These are phyloP conservation scores for Meyerozyma carpophila DNA, from an alignment of 1,139 yeast genomes.

Conservation along the genomic window DNA sequence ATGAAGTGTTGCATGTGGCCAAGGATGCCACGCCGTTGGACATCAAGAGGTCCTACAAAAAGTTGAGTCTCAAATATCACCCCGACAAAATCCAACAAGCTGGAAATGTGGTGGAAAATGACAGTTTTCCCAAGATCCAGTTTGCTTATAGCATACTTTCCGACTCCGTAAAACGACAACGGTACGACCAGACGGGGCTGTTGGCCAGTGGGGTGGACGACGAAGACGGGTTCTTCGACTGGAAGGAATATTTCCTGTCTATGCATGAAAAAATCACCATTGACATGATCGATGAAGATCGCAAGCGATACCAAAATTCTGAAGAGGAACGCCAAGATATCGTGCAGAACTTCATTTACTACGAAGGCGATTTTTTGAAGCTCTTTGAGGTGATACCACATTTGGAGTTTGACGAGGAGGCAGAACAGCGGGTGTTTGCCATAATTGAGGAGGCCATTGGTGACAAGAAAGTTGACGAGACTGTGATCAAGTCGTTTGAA, in stretches of 20 bases:
- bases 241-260: constrained; percentile 62
- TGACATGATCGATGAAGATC: constrained; percentile 73
- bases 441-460: constrained; percentile 43
- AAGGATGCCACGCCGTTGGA: constrained; percentile 42
- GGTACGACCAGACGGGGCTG: constrained; percentile 67
- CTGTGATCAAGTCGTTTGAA: constrained; percentile 41
- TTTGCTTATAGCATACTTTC: constrained; percentile 69
- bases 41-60: constrained; percentile 69
- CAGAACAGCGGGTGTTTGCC: constrained; percentile 54
- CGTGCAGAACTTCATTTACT: constrained; percentile 48
- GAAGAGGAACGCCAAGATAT: constrained; percentile 67
- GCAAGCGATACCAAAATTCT: constrained; percentile 55
- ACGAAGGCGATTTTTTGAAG: constrained; percentile 64
- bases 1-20: constrained; percentile 48
- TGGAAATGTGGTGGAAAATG: constrained; percentile 25
- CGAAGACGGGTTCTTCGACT: constrained; percentile 42
- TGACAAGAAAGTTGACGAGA: constrained; percentile 19
- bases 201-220: constrained; percentile 37
- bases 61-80: constrained; percentile 62
- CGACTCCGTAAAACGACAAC: constrained; percentile 49
- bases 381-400: constrained; percentile 77
- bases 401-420: constrained; percentile 56
- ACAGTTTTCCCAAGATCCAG: constrained; percentile 63
- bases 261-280: constrained; percentile 60
- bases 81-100: constrained; percentile 66